Percentiles rank a stretch among this genome's conserved stretches.
Conservation (phyloP, 2,329 filamentous ascomycete genomes). For the Didymella exigua region DNA sequence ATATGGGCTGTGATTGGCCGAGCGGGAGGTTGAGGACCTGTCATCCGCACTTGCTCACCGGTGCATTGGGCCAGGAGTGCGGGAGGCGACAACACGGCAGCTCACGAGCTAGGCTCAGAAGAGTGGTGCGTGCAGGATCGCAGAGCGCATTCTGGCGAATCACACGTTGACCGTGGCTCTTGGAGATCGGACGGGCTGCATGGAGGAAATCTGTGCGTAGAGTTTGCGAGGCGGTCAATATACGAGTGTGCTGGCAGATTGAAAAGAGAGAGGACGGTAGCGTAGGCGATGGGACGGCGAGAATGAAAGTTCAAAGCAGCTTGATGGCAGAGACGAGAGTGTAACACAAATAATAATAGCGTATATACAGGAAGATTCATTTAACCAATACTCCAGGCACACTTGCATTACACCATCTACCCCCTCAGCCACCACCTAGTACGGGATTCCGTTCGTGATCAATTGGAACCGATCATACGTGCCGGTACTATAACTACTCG, state of each 20-base stretch:
- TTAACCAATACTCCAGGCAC: background rate
- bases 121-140: conserved; percentile 2
- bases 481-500: conserved; percentile 87
- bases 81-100: too few relatives aligned
- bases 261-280: too few relatives aligned
- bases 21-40: background rate
- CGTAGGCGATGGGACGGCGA: too few relatives aligned
- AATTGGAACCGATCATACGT: conserved; percentile 98
- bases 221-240: too few relatives aligned
- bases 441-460: conserved; percentile 95
- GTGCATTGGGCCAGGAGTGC: background rate
- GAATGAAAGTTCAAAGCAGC: background rate
- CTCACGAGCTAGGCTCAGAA: background rate
- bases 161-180: background rate
- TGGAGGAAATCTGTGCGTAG: too few relatives aligned
- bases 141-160: background rate
- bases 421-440: conserved; percentile 55
- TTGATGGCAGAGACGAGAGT: background rate
- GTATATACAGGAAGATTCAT: too few relatives aligned
- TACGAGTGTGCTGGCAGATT: too few relatives aligned
- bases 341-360: background rate
- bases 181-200: too few relatives aligned
- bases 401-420: background rate
- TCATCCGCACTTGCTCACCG: background rate
- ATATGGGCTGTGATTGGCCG: conserved; percentile 27